Conservation (phyloP, 2,329 filamentous ascomycete species). For the Xylaria sp. region DNA sequence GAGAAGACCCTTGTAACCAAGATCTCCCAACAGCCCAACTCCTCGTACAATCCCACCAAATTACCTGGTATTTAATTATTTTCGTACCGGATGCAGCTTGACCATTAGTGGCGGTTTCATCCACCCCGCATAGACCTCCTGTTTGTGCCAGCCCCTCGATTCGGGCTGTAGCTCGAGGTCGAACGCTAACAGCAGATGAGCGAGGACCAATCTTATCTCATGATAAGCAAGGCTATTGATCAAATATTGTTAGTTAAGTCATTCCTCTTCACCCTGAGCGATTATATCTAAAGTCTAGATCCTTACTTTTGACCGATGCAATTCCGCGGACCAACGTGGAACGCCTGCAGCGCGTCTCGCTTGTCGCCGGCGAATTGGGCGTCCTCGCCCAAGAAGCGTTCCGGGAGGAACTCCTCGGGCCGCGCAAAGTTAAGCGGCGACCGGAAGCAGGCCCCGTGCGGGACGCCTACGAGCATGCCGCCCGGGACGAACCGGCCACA, state of each 20-base stretch:
- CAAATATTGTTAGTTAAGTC: neutral
- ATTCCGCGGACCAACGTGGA: conserved; percentile 1
- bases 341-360: neutral
- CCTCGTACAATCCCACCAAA: too few species aligned
- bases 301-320: neutral
- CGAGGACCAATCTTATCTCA: conserved; percentile 1
- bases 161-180: neutral
- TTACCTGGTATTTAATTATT: neutral
- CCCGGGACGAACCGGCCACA: neutral
- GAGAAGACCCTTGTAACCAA: too few species aligned
- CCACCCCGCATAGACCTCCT: neutral
- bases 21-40: too few species aligned
- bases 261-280: neutral
- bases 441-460: neutral
- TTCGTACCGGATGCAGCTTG: neutral
- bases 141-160: neutral
- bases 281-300: neutral
- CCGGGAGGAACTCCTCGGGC: neutral
- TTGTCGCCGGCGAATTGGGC: neutral
- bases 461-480: neutral
- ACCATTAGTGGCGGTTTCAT: neutral
- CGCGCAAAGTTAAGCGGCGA: neutral
- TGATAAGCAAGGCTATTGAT: neutral
- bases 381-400: neutral
- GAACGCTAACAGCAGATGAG: neutral